Conservation (phyloP, 805 yeast species). For the Teunomyces stri region DNA sequence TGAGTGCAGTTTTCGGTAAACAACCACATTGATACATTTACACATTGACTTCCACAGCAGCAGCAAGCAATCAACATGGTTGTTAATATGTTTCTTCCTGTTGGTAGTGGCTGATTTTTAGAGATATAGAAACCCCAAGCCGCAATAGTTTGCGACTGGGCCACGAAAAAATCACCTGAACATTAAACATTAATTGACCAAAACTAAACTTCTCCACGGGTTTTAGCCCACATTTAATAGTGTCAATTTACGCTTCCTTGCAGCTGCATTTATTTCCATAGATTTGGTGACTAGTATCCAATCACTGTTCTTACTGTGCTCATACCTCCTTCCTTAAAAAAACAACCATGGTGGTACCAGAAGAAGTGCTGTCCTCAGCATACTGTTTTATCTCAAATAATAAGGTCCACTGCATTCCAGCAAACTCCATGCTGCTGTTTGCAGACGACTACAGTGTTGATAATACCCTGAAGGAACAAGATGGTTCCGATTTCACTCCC, state of each 20-base stretch:
- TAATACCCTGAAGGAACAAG: conserved; percentile 5
- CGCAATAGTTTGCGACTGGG: not conserved
- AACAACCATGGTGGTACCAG: not conserved
- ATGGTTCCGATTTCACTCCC: conserved; percentile 14
- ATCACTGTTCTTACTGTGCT: not conserved
- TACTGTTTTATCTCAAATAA: conserved; percentile 26
- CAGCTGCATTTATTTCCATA: not conserved
- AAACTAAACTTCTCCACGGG: not conserved
- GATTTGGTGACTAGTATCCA: not conserved
- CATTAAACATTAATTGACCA: not conserved
- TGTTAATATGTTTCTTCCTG: no score
- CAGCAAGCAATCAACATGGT: no score
- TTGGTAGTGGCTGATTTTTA: no score
- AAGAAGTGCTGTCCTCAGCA: conserved; percentile 15
- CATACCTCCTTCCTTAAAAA: no score
- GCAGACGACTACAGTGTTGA: conserved; percentile 5
- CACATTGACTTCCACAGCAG: no score
- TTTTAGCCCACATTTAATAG: not conserved
- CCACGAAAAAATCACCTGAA: not conserved
- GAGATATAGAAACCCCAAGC: not conserved
- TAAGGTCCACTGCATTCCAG: conserved; percentile 25
- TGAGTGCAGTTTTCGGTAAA: no score
- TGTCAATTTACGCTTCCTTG: not conserved
- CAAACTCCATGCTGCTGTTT: conserved; percentile 13
- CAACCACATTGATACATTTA: no score